A percentile compares a stretch with the other conserved stretches of the same genome.
phyloP scores from a whole-genome alignment of 768 basidiomycete species.

The Boletus insuetus region DNA sequence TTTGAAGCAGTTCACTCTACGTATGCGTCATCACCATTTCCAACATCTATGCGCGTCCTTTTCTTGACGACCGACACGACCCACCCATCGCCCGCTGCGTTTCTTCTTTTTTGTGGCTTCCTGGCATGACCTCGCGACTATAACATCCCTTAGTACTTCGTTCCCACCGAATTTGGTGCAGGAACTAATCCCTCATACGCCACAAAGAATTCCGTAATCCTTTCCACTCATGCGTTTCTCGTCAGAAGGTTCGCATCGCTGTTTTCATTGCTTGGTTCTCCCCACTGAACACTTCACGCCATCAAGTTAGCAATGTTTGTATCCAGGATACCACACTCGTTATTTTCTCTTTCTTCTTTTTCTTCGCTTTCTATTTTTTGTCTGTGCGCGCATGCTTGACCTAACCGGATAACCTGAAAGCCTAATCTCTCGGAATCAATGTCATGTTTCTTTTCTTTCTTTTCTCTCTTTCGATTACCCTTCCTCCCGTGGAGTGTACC shows the following conservation, averaged over 20 bases:
- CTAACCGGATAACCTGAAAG: background rate
- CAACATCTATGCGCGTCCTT: background rate
- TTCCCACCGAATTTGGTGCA: conserved; percentile 11
- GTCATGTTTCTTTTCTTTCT: background rate
- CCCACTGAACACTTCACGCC: background rate
- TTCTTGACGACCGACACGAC: conserved; percentile 13
- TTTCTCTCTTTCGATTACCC: background rate
- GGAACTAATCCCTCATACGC: conserved; percentile 24
- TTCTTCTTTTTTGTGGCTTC: conserved; percentile 11
- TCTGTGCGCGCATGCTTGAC: background rate
- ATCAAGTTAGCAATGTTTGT: background rate
- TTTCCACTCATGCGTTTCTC: conserved; percentile 1
- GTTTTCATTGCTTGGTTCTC: background rate
- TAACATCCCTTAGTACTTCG: conserved; percentile 9
- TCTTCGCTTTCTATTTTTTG: no score
- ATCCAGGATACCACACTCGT: conserved; percentile 22
- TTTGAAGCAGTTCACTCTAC: conserved; percentile 34
- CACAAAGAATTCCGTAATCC: conserved; percentile 21
- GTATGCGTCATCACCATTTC: background rate
- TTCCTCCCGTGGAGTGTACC: no score
- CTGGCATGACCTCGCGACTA: conserved; percentile 8
- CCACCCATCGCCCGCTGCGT: background rate
- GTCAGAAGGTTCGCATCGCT: background rate
- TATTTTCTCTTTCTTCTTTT: background rate
- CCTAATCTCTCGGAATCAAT: background rate